These are phyloP conservation scores for Glycine latifolia DNA, from an alignment of 306 rosid species.

Conservation along the genomic window DNA sequence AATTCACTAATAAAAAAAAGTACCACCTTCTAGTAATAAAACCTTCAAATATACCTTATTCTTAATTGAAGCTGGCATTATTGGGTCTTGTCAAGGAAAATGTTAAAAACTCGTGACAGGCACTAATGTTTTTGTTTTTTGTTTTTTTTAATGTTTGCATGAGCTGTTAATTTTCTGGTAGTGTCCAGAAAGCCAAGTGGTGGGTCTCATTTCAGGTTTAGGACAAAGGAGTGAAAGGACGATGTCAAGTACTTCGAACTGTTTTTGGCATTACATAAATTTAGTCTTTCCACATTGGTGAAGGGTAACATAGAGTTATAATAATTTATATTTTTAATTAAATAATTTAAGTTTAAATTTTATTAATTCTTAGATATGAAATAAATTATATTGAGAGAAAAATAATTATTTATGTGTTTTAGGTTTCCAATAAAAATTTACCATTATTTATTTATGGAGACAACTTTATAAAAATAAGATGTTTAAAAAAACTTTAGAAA, in stretches of 20 bases:
- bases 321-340: no score
- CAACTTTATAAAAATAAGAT: no score
- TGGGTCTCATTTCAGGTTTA: conserved; percentile 41
- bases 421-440: no score
- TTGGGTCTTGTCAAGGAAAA: conserved; percentile 49
- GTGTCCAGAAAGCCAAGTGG: conserved; percentile 23
- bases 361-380: no score
- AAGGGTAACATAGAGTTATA: no score
- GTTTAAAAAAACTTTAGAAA: no score
- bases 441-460: no score
- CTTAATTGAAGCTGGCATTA: conserved; percentile 18
- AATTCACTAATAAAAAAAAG: no score
- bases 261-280: conserved; percentile 10
- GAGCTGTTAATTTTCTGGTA: conserved; percentile 48
- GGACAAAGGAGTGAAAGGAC: conserved; percentile 47
- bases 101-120: conserved; percentile 23
- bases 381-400: no score
- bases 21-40: no score
- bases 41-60: background rate
- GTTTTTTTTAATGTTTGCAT: conserved; percentile 29
- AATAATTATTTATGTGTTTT: no score
- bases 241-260: conserved; percentile 38
- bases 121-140: background rate
- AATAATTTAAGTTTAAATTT: no score
- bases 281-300: background rate